Percentiles rank a stretch among this genome's conserved stretches.
These are phyloP conservation scores for Porogramme epimiltina DNA, from an alignment of 1,284 basidiomycete genomes.

Conservation along the genomic window DNA sequence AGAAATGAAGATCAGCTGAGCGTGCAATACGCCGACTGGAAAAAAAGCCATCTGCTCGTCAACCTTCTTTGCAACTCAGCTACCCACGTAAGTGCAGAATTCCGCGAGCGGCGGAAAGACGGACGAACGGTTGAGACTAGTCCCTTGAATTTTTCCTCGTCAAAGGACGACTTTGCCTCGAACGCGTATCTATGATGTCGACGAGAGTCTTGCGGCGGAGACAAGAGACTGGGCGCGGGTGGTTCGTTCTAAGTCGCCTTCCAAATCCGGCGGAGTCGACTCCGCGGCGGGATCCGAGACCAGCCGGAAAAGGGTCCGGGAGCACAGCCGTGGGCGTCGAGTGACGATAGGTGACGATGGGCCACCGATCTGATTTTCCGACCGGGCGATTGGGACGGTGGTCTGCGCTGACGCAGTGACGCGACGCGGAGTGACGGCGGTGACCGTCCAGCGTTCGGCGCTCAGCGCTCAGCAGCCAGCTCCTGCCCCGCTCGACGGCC, in stretches of 20 bases:
- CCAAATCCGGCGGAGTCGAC: conserved; percentile 9
- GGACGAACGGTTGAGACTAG: neutral
- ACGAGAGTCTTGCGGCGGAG: neutral
- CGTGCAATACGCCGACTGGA: neutral
- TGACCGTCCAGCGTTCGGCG: too few species aligned
- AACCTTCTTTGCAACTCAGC: neutral
- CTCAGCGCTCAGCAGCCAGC: too few species aligned
- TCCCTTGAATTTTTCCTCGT: neutral
- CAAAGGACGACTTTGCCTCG: neutral
- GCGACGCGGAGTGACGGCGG: too few species aligned
- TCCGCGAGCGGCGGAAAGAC: conserved; percentile 3
- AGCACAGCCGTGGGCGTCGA: conserved; percentile 19
- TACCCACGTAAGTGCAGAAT: conserved; percentile 5
- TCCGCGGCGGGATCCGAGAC: conserved; percentile 10
- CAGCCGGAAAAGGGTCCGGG: conserved; percentile 7
- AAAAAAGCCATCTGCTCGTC: neutral
- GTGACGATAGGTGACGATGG: too few species aligned
- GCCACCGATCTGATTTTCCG: conserved; percentile 11
- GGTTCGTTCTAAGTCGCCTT: conserved; percentile 20
- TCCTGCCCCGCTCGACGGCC: too few species aligned
- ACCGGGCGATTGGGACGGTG: neutral
- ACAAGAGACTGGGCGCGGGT: neutral
- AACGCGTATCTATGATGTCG: neutral
- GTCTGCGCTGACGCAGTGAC: neutral
- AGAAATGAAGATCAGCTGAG: neutral